Evolutionary conservation across 2,329 filamentous ascomycete species (phyloP), one percentile per base, ranked within the genome.

Genomic region (Karstenula rhodostoma): DNA sequence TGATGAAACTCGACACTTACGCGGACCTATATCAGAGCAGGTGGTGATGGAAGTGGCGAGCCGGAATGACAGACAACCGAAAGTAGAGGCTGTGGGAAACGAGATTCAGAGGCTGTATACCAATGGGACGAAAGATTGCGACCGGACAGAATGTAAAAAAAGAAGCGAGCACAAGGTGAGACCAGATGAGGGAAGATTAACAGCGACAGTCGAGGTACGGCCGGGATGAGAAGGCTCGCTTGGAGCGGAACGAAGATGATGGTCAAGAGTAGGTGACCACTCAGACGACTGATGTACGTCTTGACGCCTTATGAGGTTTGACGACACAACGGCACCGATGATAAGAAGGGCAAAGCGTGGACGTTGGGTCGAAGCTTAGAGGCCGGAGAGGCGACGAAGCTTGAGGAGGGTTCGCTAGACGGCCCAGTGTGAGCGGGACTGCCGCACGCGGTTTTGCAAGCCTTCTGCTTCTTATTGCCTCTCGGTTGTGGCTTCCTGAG

Each of bases 161-260:
- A 73, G 73, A 78, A 73, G 69, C 66, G 61, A 63, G 55, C 55
- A 69, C 57, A 58, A 68, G 56, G 60, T 60, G 63, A 68, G 52
- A 55, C 73, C 66, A 60, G 67, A 72, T 66, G 66, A 65, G 71
- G 65, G 67, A 75, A 72, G 73, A 77, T 73, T 73, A 69, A 71
- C 72, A 67, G 61, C 66, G 68, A 59, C 63, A 67, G 67, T 72
- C 60, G 62, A 70, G 58, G 69, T 67, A 69, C 67, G 59, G 69
- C 64, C 65, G 67, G 67, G 67, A 65, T 56, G 63, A 60, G 67
- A 66, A 62, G 67, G 69, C 68, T 77, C 74, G 75, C 74, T 77
- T 76, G 72, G 66, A 73, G 68, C 73, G 73, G 74, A 69, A 74
- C 65, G 69, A 74, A 71, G 72, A 70, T 70, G 74, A 73, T 72